Evolutionary conservation across 768 basidiomycete species (phyloP), one percentile per base, ranked within the genome.

Genomic region (Russula virescens): DNA sequence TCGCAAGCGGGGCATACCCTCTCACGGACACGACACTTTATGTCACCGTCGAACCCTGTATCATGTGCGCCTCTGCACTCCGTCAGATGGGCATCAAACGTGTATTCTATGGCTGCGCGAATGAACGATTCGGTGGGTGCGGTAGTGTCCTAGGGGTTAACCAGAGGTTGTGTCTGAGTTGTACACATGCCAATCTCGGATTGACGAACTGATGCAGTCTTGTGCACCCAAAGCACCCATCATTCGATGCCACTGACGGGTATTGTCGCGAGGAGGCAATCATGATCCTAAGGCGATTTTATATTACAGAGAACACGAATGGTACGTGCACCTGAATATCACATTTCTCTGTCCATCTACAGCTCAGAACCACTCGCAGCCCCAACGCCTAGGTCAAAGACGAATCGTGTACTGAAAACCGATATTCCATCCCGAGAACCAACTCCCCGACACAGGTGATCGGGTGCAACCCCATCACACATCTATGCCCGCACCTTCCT

Each of bases 41-140:
- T 73, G 97, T 98, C 55, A 99, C 97, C 5, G 97, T 99, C 57
- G 96, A 99, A 75, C 97, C 96, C 0, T 99, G 97, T 75, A 94
- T 98, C 73, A 98, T 98, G 97, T 99, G 97, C 68, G 93, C 94
- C 14, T 94, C 92, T 25, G 97, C 96, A 13, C 81, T 99, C 38
- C 83, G 96, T 58, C 97, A 98, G 75, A 75, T 96, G 65, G 95
- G 95, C 18, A 92, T 99, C 68, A 86, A 85, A 61, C 81, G 88
- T 66, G 96, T 98, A 7, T 89, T 85, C 63, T 98, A 91, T 72
- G 97, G 97, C 2, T 96, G 94, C 73, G 89, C 83, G 23, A 99
- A 99, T 73, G 96, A 97, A 66, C 82, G 94, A 62, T 98, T 99
- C 68, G 96, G 97, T 10, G 97, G 97, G 4, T 96, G 94, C 73